Percentiles rank a stretch among this genome's conserved stretches.
Evolutionary conservation across 805 yeast genomes (phyloP).

Genomic region (Yarrowia sp.): DNA sequence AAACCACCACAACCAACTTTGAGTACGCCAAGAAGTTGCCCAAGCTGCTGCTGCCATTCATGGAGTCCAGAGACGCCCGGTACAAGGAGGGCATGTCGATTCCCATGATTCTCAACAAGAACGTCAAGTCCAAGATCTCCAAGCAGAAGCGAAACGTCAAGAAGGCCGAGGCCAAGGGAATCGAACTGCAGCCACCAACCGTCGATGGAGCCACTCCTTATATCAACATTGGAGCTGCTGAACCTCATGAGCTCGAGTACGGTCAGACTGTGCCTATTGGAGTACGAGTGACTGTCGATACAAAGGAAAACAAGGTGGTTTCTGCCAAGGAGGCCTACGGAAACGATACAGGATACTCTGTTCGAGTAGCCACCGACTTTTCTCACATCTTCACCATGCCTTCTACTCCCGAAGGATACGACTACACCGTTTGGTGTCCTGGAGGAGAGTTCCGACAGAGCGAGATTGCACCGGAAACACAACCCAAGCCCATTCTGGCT

Average conservation of each 20-base stretch:
- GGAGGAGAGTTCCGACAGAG: slow-evolving; percentile 63
- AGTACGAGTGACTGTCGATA: slow-evolving; percentile 82
- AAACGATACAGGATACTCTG: slow-evolving; percentile 63
- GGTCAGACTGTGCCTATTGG: slow-evolving; percentile 71
- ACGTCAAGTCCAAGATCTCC: slow-evolving; percentile 41
- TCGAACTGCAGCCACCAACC: slow-evolving; percentile 53
- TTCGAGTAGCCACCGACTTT: slow-evolving; percentile 68
- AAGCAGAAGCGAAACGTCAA: slow-evolving; percentile 49
- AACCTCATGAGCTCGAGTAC: slow-evolving; percentile 62
- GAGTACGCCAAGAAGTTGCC: slow-evolving; percentile 74
- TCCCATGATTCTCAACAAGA: slow-evolving; percentile 42
- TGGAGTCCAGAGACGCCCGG: slow-evolving; percentile 57
- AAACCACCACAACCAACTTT: slow-evolving; percentile 54
- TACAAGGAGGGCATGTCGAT: slow-evolving; percentile 71
- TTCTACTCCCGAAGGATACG: slow-evolving; percentile 69
- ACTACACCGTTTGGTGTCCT: slow-evolving; percentile 67
- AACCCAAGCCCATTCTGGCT: slow-evolving; percentile 43
- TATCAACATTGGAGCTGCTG: slow-evolving; percentile 74
- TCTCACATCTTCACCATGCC: slow-evolving; percentile 74
- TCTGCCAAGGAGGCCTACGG: slow-evolving; percentile 73
- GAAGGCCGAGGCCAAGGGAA: slow-evolving; percentile 57
- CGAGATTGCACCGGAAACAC: slow-evolving; percentile 40
- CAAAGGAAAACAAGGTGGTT: slow-evolving; percentile 65
- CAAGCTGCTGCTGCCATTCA: slow-evolving; percentile 75
- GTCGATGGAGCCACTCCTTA: slow-evolving; percentile 62